Base-by-base conservation (phyloP, 1,284 basidiomycete genomes). In the Moniliella sp. region DNA sequence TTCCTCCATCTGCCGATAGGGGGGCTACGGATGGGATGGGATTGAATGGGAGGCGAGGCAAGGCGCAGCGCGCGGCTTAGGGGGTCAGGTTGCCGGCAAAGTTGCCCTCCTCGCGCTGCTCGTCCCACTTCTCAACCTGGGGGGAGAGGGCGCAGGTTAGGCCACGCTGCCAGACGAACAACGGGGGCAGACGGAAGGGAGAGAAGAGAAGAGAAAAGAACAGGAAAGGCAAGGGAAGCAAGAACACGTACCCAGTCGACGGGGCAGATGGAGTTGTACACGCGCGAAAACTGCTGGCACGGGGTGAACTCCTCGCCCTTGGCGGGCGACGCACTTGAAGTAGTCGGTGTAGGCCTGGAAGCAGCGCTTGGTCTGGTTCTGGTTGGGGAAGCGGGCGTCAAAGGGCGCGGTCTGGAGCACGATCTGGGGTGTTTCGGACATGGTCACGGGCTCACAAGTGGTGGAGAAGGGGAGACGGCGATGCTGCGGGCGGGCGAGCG, bases 201-300 rank as follows among this genome's bases (percentile, higher is more conserved):
- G 21, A 7, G 21, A 23, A 23, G 7, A n/a, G 21, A n/a, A 7
- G 21, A 7, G 21, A 7, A 18, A 14, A 25, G 12, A 12, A 10
- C 12, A 18, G 9, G 9, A 5, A 7, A n/a, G 10, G 10, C 7
- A 27, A 13, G 7, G 7, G 7, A 23, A n/a, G 21, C 21, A 23
- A 27, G 21, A 23, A 18, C 15, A n/a, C 27, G 14, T 10, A 76
- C 82, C 63, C 56, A 91, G 84, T 94, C 44, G 91, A n/a, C n/a
- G n/a, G n/a, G 91, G 69, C 91, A 99, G 43, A 97, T 74, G 33
- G 86, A 84, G 69, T 82, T 72, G 71, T 83, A 99, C 21, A 82
- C 80, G 61, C 76, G 74, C 69, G 78, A 82, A 75, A 99, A 99
- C 67, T 93, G 84, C 69, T 88, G 84, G 78, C 91, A 97, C 5